Base-by-base conservation (phyloP, 768 basidiomycete genomes). In the Sarcodon sp. region DNA sequence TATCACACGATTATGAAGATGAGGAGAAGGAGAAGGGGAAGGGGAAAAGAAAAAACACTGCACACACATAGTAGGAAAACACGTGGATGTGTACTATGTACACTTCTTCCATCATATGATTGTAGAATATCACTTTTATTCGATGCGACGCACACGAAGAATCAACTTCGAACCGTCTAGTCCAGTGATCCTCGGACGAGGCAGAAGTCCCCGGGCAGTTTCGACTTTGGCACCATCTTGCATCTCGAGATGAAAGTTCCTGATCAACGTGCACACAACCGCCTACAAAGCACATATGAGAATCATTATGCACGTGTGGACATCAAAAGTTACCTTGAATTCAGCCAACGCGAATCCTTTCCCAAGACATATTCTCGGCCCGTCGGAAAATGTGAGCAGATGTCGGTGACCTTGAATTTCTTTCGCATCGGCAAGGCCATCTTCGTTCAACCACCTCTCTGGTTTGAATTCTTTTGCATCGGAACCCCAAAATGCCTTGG, bases 401-500 rank as follows among this genome's bases (percentile, higher is more conserved):
- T 73, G 71, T 13, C 60, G 56, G 33, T 66, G 61, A 1, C 67
- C 65, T 35, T 64, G 64, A 36, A 69, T 54, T 32, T 63, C 62
- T 33, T 64, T 57, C 6, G 65, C 67, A 38, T 51, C 52, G 6
- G 57, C 53, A 4, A 64, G 55, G 3, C 65, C 65, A 6, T 36
- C 52, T 12, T 57, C 58, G 6, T 54, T 48, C 8, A 69, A 51
- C 72, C 73, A 75, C 3, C 72, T 64, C 38, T 66, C 63, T 1
- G 72, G 73, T 5, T 60, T 59, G 54, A 74, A 75, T 36, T 64
- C 59, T 27, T 57, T 64, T n/a, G 71, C 69, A 36, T 70, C 66
- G 1, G 59, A 45, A 5, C 77, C 76, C 69, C 73, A 77, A 18
- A 71, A 51, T 3, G 50, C 57, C 18, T 59, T 54, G 3, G 68